A percentile compares a stretch with the other conserved stretches of the same genome.
phyloP scores from a whole-genome alignment of 768 basidiomycete genomes.

The Hericium rajendrae region DNA sequence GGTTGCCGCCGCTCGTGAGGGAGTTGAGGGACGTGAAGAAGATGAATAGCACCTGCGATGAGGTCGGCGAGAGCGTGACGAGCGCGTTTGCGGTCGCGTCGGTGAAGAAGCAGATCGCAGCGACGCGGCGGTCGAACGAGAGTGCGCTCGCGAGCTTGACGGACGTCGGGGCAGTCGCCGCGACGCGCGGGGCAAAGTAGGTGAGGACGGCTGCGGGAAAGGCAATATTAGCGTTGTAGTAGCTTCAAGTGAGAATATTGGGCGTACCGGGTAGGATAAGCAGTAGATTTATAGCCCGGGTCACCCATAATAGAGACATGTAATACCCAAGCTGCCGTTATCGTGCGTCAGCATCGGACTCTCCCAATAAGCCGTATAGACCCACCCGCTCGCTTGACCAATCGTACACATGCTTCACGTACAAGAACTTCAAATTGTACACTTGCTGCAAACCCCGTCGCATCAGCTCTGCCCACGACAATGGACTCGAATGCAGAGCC shows the following conservation, averaged over 20 bases:
- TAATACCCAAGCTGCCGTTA: slow-evolving; percentile 7
- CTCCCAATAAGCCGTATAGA: neutral
- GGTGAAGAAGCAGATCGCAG: slow-evolving; percentile 12
- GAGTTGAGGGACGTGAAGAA: slow-evolving; percentile 13
- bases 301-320: slow-evolving; percentile 14
- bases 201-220: slow-evolving; percentile 10
- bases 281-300: slow-evolving; percentile 13
- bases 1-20: slow-evolving; percentile 13
- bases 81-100: slow-evolving; percentile 14
- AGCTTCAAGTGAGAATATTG: neutral
- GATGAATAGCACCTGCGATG: slow-evolving; percentile 15
- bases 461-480: no score
- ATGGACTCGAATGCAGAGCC: no score
- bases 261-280: slow-evolving; percentile 11
- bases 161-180: neutral
- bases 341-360: no score
- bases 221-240: neutral
- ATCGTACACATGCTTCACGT: slow-evolving; percentile 11
- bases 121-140: slow-evolving; percentile 11
- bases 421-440: slow-evolving; percentile 16
- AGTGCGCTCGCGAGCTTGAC: slow-evolving; percentile 7
- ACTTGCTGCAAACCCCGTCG: slow-evolving; percentile 9
- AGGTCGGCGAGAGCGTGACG: slow-evolving; percentile 10
- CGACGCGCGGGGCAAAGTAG: slow-evolving; percentile 6
- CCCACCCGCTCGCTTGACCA: slow-evolving; percentile 13